phyloP scores from a whole-genome alignment of 108 stramenopile species.

The Skeletonema tropicum region DNA sequence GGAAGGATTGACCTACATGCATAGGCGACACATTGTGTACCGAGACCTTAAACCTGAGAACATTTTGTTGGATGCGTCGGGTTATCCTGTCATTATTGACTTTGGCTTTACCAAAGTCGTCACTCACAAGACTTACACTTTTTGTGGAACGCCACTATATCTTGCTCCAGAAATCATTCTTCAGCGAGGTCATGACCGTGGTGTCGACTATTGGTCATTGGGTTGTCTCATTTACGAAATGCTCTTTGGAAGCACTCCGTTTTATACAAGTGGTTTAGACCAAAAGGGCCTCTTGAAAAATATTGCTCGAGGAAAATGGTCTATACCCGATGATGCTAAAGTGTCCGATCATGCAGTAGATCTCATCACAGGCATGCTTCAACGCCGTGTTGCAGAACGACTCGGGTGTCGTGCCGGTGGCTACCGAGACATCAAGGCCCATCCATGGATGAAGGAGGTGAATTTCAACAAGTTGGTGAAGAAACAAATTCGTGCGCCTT shows the following conservation, averaged over 20 bases:
- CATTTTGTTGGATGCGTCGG: conserved; percentile 61
- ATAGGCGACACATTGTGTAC: conserved; percentile 72
- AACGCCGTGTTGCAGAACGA: conserved; percentile 39
- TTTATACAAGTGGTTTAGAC: conserved; percentile 66
- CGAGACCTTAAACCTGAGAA: conserved; percentile 93
- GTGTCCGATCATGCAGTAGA: conserved; percentile 25
- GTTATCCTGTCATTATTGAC: conserved; percentile 73
- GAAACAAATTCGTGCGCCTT: conserved; percentile 75
- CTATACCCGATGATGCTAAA: conserved; percentile 28
- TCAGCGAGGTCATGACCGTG: conserved; percentile 85
- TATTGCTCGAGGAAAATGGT: conserved; percentile 61
- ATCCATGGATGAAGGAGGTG: conserved; percentile 68
- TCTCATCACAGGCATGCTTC: conserved; percentile 45
- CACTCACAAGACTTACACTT: conserved; percentile 60
- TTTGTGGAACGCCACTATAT: conserved; percentile 82
- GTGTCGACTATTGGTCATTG: conserved; percentile 93
- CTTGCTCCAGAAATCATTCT: conserved; percentile 78
- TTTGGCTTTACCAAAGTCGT: conserved; percentile 82
- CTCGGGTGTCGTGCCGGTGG: conserved; percentile 53
- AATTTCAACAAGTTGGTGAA: conserved; percentile 56
- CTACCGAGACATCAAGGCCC: conserved; percentile 67
- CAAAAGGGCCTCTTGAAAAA: conserved; percentile 69
- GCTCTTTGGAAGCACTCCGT: conserved; percentile 72
- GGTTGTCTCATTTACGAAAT: conserved; percentile 90
- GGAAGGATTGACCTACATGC: conserved; percentile 55